Evolutionary conservation across 2,329 filamentous ascomycete species (phyloP).

Genomic region (Nannizziopsis arthrosporioides): DNA sequence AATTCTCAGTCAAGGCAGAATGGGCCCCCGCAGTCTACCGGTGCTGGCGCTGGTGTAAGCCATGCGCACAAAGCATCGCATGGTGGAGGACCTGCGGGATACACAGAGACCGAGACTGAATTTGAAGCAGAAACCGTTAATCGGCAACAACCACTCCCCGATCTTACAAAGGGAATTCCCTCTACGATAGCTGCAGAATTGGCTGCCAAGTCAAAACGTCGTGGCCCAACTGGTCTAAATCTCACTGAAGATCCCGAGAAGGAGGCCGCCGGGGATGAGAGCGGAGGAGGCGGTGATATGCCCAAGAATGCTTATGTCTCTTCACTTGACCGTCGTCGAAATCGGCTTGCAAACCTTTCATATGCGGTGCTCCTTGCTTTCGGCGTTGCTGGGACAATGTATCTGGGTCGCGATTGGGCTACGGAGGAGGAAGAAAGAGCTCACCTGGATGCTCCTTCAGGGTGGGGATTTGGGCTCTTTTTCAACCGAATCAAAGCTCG

Average conservation of each 20-base stretch:
- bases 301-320: slow-evolving; percentile 78
- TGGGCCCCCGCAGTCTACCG: slow-evolving; percentile 21
- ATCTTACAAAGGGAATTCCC: slow-evolving; percentile 87
- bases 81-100: slow-evolving; percentile 15
- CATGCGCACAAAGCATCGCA: slow-evolving; percentile 5
- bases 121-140: slow-evolving; percentile 21
- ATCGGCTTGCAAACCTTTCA: slow-evolving; percentile 62
- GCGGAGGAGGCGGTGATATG: slow-evolving; percentile 46
- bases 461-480: slow-evolving; percentile 64
- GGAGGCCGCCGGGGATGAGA: slow-evolving; percentile 33
- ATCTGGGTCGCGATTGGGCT: slow-evolving; percentile 82
- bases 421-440: slow-evolving; percentile 56
- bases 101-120: slow-evolving; percentile 26
- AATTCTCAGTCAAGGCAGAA: slow-evolving; percentile 25
- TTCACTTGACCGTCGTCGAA: slow-evolving; percentile 72
- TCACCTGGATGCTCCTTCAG: slow-evolving; percentile 63
- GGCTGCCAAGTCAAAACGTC: slow-evolving; percentile 29
- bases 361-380: slow-evolving; percentile 51
- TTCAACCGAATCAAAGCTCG: slow-evolving; percentile 71
- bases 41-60: slow-evolving; percentile 20
- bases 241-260: slow-evolving; percentile 41
- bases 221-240: slow-evolving; percentile 34
- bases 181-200: slow-evolving; percentile 77
- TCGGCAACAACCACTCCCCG: slow-evolving; percentile 61
- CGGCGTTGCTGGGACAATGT: slow-evolving; percentile 50